Evolutionary conservation across 2,329 filamentous ascomycete genomes (phyloP).

Genomic region (Fusarium pininemorale): DNA sequence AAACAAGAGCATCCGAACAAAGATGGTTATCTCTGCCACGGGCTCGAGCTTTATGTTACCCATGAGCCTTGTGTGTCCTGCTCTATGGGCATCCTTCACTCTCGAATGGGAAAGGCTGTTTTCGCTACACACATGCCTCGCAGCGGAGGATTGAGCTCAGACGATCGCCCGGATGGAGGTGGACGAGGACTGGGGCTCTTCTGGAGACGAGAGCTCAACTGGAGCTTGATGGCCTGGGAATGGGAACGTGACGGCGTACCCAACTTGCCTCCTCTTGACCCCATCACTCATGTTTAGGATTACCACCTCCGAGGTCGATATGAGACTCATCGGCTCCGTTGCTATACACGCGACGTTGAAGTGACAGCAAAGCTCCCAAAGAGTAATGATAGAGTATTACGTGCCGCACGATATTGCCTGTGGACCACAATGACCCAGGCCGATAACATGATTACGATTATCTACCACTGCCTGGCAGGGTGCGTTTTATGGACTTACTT

Average conservation of each 20-base stretch:
- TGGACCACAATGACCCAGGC: conserved; percentile 2
- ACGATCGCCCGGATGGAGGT: conserved; percentile 68
- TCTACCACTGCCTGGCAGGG: conserved; percentile 9
- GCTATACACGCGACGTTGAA: conserved; percentile 16
- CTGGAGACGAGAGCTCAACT: conserved; percentile 82
- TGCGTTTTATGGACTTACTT: conserved; percentile 35
- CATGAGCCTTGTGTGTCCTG: conserved; percentile 98
- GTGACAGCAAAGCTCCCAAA: conserved; percentile 16
- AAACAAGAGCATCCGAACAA: conserved; percentile 70
- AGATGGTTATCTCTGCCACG: conserved; percentile 92
- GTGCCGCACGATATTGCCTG: conserved; percentile 17
- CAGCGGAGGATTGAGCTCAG: conserved; percentile 85
- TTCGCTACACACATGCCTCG: conserved; percentile 81
- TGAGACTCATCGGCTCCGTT: conserved; percentile 44
- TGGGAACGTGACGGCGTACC: conserved; percentile 64
- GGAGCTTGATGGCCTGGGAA: conserved; percentile 85
- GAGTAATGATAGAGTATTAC: conserved; percentile 31
- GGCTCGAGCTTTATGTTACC: conserved; percentile 91
- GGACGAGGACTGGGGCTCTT: conserved; percentile 73
- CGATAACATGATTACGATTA: conserved; percentile 18
- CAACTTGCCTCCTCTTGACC: conserved; percentile 54
- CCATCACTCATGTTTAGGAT: conserved; percentile 61
- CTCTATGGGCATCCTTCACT: conserved; percentile 95
- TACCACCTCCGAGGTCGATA: conserved; percentile 52
- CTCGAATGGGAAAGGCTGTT: conserved; percentile 85